Evolutionary conservation across 352 stramenopile genomes (phyloP), one percentile per base, ranked within the genome.

Genomic region (Peronosclerospora sorghi): DNA sequence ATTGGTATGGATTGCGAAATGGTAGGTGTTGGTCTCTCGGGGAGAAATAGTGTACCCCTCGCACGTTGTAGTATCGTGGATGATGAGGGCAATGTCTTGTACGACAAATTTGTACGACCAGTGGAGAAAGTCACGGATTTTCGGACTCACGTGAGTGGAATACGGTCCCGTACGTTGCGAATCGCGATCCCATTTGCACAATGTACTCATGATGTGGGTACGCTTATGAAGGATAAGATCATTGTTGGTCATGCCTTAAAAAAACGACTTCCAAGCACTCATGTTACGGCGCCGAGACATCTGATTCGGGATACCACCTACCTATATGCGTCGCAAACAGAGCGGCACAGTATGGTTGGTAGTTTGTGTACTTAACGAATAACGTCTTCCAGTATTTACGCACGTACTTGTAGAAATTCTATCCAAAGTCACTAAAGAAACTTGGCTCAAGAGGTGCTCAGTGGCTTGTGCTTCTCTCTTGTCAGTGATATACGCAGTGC

Each of bases 1-100:
- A 53, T 90, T 15, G 80, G 56, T 13, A 90, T 93, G 75, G 80
- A 93, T 74, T 93, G 80, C 52, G 80, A 93, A 55, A 93, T 93
- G 80, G 80, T 93, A 5, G 80, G 80, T 24, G 80, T 93, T 1
- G 80, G 80, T 0, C 48, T 83, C 12, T 80, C 69, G 2, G 80
- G 80, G 19, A 84, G 79, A 46, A 78, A 70, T 18, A 90, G 78
- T 32, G 80, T 86, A n/a, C n/a, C n/a, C 26, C 50, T 93, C 15
- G 80, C 80, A 17, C 73, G 80, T n/a, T 93, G 80, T 62, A 90
- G 77, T 68, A 85, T 93, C 35, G 76, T 93, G 24, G 73, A 89
- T 56, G 90, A 81, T 43, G 60, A 93, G 12, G 80, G 80, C 41
- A 65, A 71, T 14, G 75, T 93, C 43, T 44, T 93, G 28, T 93